Evolutionary conservation across 306 rosid genomes (phyloP), one percentile per base, ranked within the genome.

Genomic region (Casuarina glauca): DNA sequence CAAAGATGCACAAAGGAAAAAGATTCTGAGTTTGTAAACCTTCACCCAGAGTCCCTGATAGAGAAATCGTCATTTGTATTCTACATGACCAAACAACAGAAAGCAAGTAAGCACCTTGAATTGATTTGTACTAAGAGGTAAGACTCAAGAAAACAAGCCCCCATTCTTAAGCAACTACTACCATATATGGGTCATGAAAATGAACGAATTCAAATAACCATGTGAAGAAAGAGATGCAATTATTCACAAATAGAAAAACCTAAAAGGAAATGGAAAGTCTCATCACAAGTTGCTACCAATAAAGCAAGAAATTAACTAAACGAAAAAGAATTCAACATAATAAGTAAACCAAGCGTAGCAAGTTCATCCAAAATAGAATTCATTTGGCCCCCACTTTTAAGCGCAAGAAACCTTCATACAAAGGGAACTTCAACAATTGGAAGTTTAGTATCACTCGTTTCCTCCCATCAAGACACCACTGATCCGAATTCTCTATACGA

Each of bases 1-100:
- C 80, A 82, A 87, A 82, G 57, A 91, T 80, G 48, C 87, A 81
- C 75, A 95, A 72, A 54, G 99, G 99, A 80, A 88, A 91, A 71
- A 87, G 50, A 60, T 76, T 73, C 60, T 46, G 87, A 76, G 72
- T 36, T 57, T 76, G 88, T 66, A 64, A 75, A 50, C 82, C 79
- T 16, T 79, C 86, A 36, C 77, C 80, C 70, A 38, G 74, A 13
- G 77, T 75, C 88, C 81, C 81, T 16, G 90, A 70, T 80, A 91
- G 70, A 10, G 81, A 76, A 82, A 90, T 85, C 7, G 82, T 85
- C 93, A 95, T 83, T 80, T 84, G 88, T 83, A 93, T 78, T 86
- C 99, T 95, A 81, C 78, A 82, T 35, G 71, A 78, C 73, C 80
- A 85, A 76, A 78, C 63, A 50, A 54, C 11, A 76, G 46, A 54